Evolutionary conservation across 106 monocot genomes (phyloP).

Genomic region (Phalaenopsis equestris): DNA sequence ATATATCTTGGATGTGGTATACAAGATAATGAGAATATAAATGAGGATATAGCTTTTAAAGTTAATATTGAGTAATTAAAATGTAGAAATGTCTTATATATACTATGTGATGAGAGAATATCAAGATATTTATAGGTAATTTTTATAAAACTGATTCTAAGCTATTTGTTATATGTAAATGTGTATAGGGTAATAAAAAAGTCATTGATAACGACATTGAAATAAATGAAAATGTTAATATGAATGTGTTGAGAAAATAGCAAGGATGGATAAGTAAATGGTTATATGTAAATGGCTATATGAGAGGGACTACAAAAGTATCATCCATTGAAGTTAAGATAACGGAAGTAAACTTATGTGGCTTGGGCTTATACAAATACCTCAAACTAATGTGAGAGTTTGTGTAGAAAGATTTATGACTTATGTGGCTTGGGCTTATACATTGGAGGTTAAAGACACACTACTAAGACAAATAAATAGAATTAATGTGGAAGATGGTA

Average conservation of each 20-base stretch:
- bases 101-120: neutral
- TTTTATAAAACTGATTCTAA: no score
- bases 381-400: no score
- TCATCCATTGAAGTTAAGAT: neutral
- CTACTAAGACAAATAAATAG: neutral
- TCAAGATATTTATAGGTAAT: no score
- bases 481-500: neutral
- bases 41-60: neutral
- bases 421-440: neutral
- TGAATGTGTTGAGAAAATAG: neutral
- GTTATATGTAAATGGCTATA: neutral
- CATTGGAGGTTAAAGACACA: neutral
- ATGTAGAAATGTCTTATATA: neutral
- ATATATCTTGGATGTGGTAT: neutral
- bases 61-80: neutral
- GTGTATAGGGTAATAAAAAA: neutral
- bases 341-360: neutral
- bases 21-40: neutral
- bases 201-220: neutral
- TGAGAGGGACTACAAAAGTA: neutral
- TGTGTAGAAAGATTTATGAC: no score
- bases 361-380: neutral
- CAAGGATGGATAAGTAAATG: neutral
- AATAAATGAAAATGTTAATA: no score
- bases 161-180: neutral